Evolutionary conservation across 148 eudicot species (phyloP), one percentile per base, ranked within the genome.

Genomic region (Rhododendron ferrugineum): DNA sequence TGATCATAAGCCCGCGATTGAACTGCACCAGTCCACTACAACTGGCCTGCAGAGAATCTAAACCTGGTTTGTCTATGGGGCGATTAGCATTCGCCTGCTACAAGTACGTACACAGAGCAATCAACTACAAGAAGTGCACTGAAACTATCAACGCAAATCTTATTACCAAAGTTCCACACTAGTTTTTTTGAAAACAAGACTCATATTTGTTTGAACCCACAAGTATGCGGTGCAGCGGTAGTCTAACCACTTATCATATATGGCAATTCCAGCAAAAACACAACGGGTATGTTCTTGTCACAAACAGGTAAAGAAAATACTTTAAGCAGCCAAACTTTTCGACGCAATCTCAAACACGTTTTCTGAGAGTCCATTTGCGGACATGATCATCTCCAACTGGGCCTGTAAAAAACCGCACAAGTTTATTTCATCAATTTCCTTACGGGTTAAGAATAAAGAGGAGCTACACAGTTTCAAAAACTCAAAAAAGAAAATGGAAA

Each of bases 281-380:
- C 44, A 37, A 34, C 23, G 2, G 20, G 72, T 4, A 60, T 16
- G 15, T 81, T 36, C 72, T 60, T 36, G 83, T 23, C 84, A 62
- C 66, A 26, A 40, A 62, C 10, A 62, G 75, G 54, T 30, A 47
- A 66, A 36, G 20, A 46, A 7, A 66, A 75, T 14, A 74, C 42
- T 47, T 85, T 88, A 97, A 85, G 93, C 92, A 46, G 98, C 99
- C 91, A 97, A 91, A 86, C 99, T 97, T 90, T 95, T 97, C 2
- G 96, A 97, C 30, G 98, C 96, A 86, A 97, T 97, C 93, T 95
- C 99, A 72, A 87, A 95, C 70, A 97, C 98, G 83, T 97, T 97
- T 86, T 97, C 99, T 0, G 99, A 95, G 3, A 97, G 92, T 84
- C 99, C 99, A 79, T 93, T 92, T 10, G 93, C 36, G 1, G 94